Base-by-base conservation (phyloP, 2,329 filamentous ascomycete species). In the Amauroascus niger region DNA sequence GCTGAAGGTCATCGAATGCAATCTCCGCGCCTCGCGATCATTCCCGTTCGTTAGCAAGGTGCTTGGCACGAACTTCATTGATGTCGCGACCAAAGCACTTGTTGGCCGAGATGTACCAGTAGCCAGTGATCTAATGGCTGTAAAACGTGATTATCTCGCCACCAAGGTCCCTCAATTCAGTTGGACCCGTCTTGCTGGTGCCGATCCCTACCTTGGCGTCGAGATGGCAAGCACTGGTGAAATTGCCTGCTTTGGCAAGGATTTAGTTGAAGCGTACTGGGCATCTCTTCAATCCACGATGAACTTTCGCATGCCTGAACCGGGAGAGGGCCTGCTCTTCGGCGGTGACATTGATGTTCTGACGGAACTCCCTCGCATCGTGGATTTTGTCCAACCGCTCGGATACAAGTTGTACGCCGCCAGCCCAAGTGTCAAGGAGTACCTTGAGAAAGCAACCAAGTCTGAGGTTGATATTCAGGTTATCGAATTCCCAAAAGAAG, bases 1-100 rank as follows among this genome's bases (percentile, higher is more conserved):
- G 26, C 81, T 97, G 60, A 96, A 96, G 79, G 91, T 97, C 65
- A 97, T 97, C 59, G 91, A 97, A 74, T 97, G 91, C 77, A 97
- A 97, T 72, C 83, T 97, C 58, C 91, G 91, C 70, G 93, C 91
- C 54, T 97, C 91, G 56, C 89, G 91, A 59, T 97, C 91, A 0
- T 97, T 97, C 83, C 91, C 93, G 67, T 97, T 97, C 72, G 89
- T 95, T 69, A 91, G 86, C 80, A 97, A 97, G 77, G 90, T 96
- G 40, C 83, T 97, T 53, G 91, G 91, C 59, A 86, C 83, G 65
- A 96, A 97, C 80, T 96, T 97, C 78, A 94, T 97, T 60, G 90
- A 96, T 61, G 82, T 91, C 58, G 93, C 93, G 52, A 95, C 90
- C 67, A 91, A 89, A 73, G 93, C 91, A 51, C 84, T 97, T 51